Evolutionary conservation across 2,329 filamentous ascomycete species (phyloP).

Genomic region (Parastagonospora avenae): DNA sequence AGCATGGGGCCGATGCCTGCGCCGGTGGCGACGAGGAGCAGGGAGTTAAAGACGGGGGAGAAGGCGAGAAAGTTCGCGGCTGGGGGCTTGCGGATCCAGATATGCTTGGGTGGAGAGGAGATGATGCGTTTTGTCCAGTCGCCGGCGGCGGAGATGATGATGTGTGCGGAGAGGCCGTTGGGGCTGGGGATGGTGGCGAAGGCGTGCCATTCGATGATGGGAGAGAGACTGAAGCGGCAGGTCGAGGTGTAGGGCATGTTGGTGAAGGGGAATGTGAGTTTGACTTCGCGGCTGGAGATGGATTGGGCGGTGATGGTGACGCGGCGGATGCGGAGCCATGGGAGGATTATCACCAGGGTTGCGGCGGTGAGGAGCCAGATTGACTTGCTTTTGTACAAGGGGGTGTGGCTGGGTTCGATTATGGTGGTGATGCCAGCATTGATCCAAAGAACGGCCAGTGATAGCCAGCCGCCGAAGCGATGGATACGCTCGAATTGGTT

Average conservation of each 20-base stretch:
- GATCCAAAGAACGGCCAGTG: slow-evolving; percentile 34
- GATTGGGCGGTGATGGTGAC: slow-evolving; percentile 67
- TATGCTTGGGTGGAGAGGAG: slow-evolving; percentile 8
- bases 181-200: slow-evolving; percentile 42
- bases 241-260: slow-evolving; percentile 32
- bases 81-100: slow-evolving; percentile 25
- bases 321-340: slow-evolving; percentile 74
- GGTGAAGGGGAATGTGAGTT: slow-evolving; percentile 59
- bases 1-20: slow-evolving; percentile 31
- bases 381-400: slow-evolving; percentile 13
- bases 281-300: slow-evolving; percentile 73
- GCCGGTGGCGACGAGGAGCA: slow-evolving; percentile 29
- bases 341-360: slow-evolving; percentile 69
- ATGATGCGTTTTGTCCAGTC: slow-evolving; percentile 40
- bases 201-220: slow-evolving; percentile 44
- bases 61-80: slow-evolving; percentile 25
- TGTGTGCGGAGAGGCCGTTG: slow-evolving; percentile 7
- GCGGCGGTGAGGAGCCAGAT: slow-evolving; percentile 72
- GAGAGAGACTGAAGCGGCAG: slow-evolving; percentile 17
- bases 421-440: slow-evolving; percentile 19
- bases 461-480: slow-evolving; percentile 42
- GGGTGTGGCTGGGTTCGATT: not conserved
- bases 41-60: slow-evolving; percentile 20
- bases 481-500: slow-evolving; percentile 44
- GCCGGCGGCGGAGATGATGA: slow-evolving; percentile 41